Conservation (phyloP, 768 basidiomycete genomes). For the Mycena haematopus region DNA sequence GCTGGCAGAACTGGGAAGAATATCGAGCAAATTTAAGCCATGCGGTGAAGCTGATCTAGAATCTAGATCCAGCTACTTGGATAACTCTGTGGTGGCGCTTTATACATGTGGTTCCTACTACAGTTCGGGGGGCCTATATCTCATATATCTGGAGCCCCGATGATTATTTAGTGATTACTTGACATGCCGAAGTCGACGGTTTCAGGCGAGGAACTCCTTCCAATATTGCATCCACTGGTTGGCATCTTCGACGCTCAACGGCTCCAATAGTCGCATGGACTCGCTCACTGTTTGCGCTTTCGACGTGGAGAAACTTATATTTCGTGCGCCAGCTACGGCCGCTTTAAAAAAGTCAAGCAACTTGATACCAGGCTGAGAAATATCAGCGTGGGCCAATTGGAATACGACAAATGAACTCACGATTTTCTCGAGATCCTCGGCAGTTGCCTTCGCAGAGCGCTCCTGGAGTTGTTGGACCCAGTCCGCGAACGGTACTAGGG, state of each 20-base stretch:
- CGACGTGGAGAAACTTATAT: constrained; percentile 3
- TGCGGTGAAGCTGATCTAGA: too few relatives aligned
- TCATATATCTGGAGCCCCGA: too few relatives aligned
- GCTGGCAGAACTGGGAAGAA: too few relatives aligned
- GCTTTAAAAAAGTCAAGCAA: constrained; percentile 4
- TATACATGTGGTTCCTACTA: too few relatives aligned
- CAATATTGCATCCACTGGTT: constrained; percentile 16
- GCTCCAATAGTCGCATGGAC: neutral
- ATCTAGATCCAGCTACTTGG: too few relatives aligned
- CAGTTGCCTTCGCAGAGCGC: neutral
- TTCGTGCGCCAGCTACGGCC: neutral
- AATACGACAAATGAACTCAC: neutral
- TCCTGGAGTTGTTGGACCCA: neutral
- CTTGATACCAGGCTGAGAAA: constrained; percentile 2
- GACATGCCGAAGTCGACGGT: too few relatives aligned
- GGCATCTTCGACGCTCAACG: constrained; percentile 4
- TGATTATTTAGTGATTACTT: too few relatives aligned
- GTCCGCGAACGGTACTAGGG: neutral
- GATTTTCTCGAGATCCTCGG: neutral
- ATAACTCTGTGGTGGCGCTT: too few relatives aligned
- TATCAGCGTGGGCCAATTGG: neutral
- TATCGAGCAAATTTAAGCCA: too few relatives aligned
- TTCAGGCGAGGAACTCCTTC: constrained; percentile 5
- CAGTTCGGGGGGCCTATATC: too few relatives aligned
- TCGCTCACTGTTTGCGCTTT: constrained; percentile 10